Percentiles rank a stretch among this genome's conserved stretches.
These are phyloP conservation scores for Trypanosoma brucei DNA, from an alignment of 208 protist species.

Conservation along the genomic window DNA sequence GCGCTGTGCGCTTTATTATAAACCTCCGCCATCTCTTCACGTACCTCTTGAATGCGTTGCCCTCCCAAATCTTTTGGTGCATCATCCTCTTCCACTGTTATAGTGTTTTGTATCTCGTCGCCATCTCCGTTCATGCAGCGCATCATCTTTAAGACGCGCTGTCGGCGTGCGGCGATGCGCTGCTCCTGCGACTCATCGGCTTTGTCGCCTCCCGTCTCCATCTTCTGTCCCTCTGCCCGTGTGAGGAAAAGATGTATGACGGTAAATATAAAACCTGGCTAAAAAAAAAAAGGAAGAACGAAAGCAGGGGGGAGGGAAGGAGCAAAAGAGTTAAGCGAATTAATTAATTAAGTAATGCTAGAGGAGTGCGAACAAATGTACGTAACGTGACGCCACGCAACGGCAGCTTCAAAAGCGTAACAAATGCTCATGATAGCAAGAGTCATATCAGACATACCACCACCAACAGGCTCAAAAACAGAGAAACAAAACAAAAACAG, in stretches of 20 bases:
- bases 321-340: too few relatives aligned
- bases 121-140: conserved; percentile 8
- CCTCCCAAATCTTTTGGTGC: conserved; percentile 26
- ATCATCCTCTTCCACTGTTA: conserved; percentile 3
- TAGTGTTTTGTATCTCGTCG: conserved; percentile 5
- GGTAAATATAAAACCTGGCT: conserved; percentile 1
- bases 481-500: too few relatives aligned
- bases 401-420: too few relatives aligned
- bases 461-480: too few relatives aligned
- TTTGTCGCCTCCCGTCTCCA: conserved; percentile 1
- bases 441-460: too few relatives aligned
- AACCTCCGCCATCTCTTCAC: conserved; percentile 38
- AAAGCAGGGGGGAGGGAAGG: too few relatives aligned
- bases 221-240: background rate
- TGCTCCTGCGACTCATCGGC: conserved; percentile 34
- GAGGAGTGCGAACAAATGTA: too few relatives aligned
- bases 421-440: too few relatives aligned
- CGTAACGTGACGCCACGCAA: too few relatives aligned
- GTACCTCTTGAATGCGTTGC: conserved; percentile 36
- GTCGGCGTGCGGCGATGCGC: conserved; percentile 53
- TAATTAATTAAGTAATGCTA: too few relatives aligned
- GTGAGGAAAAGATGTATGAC: conserved; percentile 1
- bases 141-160: conserved; percentile 34
- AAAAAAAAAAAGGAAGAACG: background rate
- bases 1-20: conserved; percentile 37